Base-by-base conservation (phyloP, 768 basidiomycete species). In the Fomitopsis pulvina region DNA sequence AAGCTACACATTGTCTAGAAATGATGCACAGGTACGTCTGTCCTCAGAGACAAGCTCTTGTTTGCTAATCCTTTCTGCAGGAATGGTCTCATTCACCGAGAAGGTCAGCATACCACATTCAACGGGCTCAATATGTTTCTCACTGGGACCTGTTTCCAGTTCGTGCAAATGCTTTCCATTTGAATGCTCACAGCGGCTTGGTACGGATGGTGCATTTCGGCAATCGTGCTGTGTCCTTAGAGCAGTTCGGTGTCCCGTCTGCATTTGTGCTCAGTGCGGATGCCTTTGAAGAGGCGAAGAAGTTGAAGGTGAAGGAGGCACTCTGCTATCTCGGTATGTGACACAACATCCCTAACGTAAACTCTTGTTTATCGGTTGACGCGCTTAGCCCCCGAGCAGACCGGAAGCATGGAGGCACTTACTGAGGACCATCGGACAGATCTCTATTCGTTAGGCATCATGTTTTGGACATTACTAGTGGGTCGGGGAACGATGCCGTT, bases 401-500 rank as follows among this genome's bases (percentile, higher is more conserved):
- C 84, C 0, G 84, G 84, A 8, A 80, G 83, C 57, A 80, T 80
- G 53, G 83, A 85, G 61, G 83, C 81, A 4, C 79, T 80, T 64
- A 73, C 77, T 2, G 83, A 85, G 57, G 85, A 88, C 59, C 82
- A 85, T 55, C 65, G 84, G 51, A 85, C 86, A 11, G 86, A 88
- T 63, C 64, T 88, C 25, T 87, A 88, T 61, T 82, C 83, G 0
- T 71, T 87, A 6, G 86, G 86, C 2, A 77, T 85, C 50, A 62
- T 85, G 56, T 85, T 85, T 60, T 87, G 84, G 84, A 84, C 83
- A 9, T 67, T 86, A 2, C 70, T 87, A n/a, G 83, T 85, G 14
- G 84, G 85, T 21, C 71, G 80, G 30, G 84, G 68, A 24, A 63
- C 61, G 27, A 45, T 67, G 48, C 68, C 68, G 2, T 70, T 71